Percentiles rank a stretch among this genome's conserved stretches.
These are phyloP conservation scores for Schwanniomyces occidentalis DNA, from an alignment of 805 yeast genomes.

Conservation along the genomic window DNA sequence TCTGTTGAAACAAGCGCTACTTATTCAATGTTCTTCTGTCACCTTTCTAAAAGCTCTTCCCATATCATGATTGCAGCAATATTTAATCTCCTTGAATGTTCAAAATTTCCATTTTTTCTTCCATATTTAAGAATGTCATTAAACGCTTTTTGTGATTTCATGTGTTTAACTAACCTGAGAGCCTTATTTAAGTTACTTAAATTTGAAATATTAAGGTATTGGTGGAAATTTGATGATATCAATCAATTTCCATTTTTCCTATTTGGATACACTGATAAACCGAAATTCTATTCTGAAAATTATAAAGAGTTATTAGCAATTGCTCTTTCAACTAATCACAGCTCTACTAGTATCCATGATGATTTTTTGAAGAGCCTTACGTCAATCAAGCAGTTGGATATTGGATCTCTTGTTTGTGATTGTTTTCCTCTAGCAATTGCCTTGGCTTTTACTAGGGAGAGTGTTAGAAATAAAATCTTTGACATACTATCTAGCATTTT, in stretches of 20 bases:
- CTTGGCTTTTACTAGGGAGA: constrained; percentile 41
- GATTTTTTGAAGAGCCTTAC: constrained; percentile 12
- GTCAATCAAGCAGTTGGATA: constrained; percentile 12
- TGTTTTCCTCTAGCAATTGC: constrained; percentile 44
- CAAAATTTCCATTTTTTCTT: constrained; percentile 28
- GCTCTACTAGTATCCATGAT: constrained; percentile 13
- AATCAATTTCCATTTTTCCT: constrained; percentile 40
- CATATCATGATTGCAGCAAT: constrained; percentile 33
- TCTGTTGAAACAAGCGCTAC: constrained; percentile 40
- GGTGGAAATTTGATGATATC: constrained; percentile 40
- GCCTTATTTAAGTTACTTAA: constrained; percentile 30
- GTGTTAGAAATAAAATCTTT: constrained; percentile 35
- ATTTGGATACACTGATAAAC: constrained; percentile 33
- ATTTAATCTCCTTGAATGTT: constrained; percentile 44
- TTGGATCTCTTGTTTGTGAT: constrained; percentile 23
- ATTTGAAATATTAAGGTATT: constrained; percentile 40
- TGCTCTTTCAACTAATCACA: constrained; percentile 12
- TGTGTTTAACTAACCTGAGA: constrained; percentile 11
- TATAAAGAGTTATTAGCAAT: constrained; percentile 42
- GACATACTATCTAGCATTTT: constrained; percentile 13
- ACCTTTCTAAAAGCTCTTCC: constrained; percentile 29
- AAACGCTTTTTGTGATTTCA: constrained; percentile 16
- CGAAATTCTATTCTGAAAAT: constrained; percentile 33
- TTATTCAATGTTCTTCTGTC: constrained; percentile 35
- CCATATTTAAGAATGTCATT: constrained; percentile 31